Evolutionary conservation across 768 basidiomycete species (phyloP).

Genomic region (Lactarius akahatsu): DNA sequence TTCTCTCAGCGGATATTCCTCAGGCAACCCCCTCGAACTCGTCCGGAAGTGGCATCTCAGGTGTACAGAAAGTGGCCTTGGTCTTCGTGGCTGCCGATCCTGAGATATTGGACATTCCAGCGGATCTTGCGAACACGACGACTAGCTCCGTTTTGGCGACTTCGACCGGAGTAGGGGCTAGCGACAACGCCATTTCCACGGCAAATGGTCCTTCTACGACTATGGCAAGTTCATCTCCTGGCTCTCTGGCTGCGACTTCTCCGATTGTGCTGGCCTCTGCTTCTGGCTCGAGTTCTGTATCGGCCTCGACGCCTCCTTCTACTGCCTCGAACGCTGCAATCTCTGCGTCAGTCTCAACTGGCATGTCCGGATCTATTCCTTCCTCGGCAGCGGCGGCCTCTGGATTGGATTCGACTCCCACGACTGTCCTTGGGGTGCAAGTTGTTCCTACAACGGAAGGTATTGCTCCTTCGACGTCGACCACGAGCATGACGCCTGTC

Average conservation of each 20-base stretch:
- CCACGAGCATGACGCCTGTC: conserved; percentile 5
- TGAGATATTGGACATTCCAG: conserved; percentile 31
- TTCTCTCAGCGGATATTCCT: conserved; percentile 13
- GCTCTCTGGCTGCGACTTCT: conserved; percentile 4
- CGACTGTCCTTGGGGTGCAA: conserved; percentile 17
- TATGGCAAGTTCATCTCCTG: conserved; percentile 4
- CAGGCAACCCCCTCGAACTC: conserved; percentile 12
- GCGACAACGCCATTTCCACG: neutral
- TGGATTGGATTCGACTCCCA: conserved; percentile 3
- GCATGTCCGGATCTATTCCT: conserved; percentile 1
- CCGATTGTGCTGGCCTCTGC: neutral
- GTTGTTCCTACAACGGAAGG: conserved; percentile 17
- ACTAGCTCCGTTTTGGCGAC: conserved; percentile 13
- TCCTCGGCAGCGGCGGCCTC: neutral
- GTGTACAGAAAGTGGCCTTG: conserved; percentile 50
- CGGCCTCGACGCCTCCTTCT: conserved; percentile 3
- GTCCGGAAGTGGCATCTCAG: conserved; percentile 26
- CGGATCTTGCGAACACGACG: neutral
- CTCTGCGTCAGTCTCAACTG: conserved; percentile 4
- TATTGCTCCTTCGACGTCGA: neutral
- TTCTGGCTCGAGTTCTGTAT: conserved; percentile 11
- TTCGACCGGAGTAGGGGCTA: conserved; percentile 15
- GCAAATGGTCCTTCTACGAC: neutral
- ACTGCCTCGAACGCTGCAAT: neutral
- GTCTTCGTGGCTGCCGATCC: conserved; percentile 47